phyloP scores from a whole-genome alignment of 2,329 filamentous ascomycete species.

The Nannizzia gypsea region DNA sequence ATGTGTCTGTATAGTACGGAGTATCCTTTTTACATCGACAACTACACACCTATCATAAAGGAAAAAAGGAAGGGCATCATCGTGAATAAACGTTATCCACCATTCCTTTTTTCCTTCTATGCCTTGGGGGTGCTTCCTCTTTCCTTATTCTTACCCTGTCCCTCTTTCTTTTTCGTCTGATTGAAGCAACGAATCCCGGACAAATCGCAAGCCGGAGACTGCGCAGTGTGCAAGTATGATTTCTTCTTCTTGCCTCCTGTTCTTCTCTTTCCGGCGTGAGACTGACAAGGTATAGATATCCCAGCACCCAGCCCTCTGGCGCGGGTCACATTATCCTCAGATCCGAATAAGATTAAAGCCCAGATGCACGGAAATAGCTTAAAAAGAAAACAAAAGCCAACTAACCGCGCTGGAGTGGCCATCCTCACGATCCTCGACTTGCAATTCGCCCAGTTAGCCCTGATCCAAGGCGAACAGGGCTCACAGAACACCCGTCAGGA shows the following conservation, averaged over 20 bases:
- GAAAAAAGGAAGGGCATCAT: neutral
- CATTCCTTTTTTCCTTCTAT: neutral
- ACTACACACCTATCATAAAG: neutral
- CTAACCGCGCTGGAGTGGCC: neutral
- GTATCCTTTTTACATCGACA: neutral
- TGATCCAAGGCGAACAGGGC: neutral
- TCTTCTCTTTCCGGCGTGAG: neutral
- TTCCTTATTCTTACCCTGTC: neutral
- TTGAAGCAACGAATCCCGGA: neutral
- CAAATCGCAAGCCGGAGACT: neutral
- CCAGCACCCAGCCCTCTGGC: neutral
- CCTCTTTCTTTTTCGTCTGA: neutral
- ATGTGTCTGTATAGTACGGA: too few relatives aligned
- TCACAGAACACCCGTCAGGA: neutral
- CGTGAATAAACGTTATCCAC: neutral
- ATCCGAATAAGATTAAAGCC: slow-evolving; percentile 4
- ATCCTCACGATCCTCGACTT: neutral
- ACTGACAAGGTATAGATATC: neutral
- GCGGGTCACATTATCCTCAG: neutral
- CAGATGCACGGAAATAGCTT: neutral
- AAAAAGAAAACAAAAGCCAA: slow-evolving; percentile 1
- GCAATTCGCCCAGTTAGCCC: neutral
- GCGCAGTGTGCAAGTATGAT: neutral
- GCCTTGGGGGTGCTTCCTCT: neutral
- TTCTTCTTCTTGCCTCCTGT: neutral